Evolutionary conservation across 1,284 basidiomycete species (phyloP).

Genomic region (Naganishia sp.): DNA sequence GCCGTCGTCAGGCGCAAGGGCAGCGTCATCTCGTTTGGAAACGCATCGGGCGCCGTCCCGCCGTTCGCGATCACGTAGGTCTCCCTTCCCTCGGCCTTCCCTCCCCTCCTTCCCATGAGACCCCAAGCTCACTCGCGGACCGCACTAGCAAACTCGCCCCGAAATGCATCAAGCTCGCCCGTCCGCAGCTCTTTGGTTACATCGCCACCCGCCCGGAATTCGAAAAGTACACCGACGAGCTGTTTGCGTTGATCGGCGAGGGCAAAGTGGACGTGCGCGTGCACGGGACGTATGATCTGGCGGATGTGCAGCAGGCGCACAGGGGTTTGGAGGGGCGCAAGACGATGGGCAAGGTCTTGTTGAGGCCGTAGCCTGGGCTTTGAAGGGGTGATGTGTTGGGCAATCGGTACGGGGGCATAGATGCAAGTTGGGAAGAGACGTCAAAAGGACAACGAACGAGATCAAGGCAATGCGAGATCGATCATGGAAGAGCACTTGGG

Average conservation of each 20-base stretch:
- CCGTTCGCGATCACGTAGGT: constrained; percentile 54
- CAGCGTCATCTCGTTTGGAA: constrained; percentile 80
- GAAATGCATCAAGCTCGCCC: constrained; percentile 79
- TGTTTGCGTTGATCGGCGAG: constrained; percentile 66
- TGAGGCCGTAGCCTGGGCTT: constrained; percentile 52
- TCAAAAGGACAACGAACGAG: too few relatives aligned
- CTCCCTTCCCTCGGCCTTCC: too few relatives aligned
- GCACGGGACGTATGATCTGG: constrained; percentile 78
- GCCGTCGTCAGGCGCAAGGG: constrained; percentile 76
- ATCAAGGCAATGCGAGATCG: too few relatives aligned
- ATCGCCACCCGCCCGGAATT: constrained; percentile 71
- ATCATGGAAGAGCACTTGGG: too few relatives aligned
- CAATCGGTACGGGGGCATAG: too few relatives aligned
- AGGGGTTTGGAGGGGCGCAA: constrained; percentile 73
- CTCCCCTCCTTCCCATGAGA: too few relatives aligned
- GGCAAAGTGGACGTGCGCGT: constrained; percentile 68
- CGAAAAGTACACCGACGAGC: constrained; percentile 64
- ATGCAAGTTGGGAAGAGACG: too few relatives aligned
- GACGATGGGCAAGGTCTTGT: constrained; percentile 78
- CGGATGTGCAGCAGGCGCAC: constrained; percentile 77
- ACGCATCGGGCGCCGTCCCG: constrained; percentile 72
- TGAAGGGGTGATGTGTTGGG: background rate
- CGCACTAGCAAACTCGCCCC: constrained; percentile 68
- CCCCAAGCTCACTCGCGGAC: too few relatives aligned
- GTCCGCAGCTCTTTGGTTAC: constrained; percentile 66